Evolutionary conservation across 2,329 filamentous ascomycete species (phyloP).

Genomic region (Neurospora sp.): DNA sequence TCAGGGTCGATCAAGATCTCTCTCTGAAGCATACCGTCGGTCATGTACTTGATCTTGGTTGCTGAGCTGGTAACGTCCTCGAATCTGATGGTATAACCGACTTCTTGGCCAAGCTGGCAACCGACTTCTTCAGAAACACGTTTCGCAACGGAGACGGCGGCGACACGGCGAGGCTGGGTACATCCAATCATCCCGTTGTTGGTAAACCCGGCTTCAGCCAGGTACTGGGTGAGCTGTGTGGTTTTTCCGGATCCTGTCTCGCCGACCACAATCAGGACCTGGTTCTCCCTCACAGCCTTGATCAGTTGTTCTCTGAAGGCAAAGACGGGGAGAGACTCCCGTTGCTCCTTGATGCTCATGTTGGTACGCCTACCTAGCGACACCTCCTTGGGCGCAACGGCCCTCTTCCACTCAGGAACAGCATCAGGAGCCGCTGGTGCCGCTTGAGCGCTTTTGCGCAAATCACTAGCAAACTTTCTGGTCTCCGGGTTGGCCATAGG

Average conservation of each 20-base stretch:
- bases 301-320: constrained; percentile 82
- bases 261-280: constrained; percentile 90
- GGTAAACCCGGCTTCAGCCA: constrained; percentile 85
- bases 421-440: constrained; percentile 47
- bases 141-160: constrained; percentile 94
- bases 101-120: constrained; percentile 79
- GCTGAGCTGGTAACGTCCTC: constrained; percentile 82
- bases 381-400: constrained; percentile 67
- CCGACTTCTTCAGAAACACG: constrained; percentile 95
- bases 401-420: constrained; percentile 88
- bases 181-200: constrained; percentile 87
- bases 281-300: constrained; percentile 76
- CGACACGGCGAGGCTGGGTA: constrained; percentile 92
- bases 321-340: constrained; percentile 80
- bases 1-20: constrained; percentile 91
- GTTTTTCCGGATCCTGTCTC: constrained; percentile 98
- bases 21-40: constrained; percentile 93
- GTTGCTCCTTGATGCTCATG: constrained; percentile 90
- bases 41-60: constrained; percentile 99
- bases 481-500: constrained; percentile 84
- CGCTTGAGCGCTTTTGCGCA: constrained; percentile 53
- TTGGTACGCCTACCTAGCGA: constrained; percentile 77
- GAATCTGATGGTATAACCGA: constrained; percentile 96
- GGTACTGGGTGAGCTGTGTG: constrained; percentile 88
- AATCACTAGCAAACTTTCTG: constrained; percentile 78